Evolutionary conservation across 2,329 filamentous ascomycete species (phyloP).

Genomic region (Paraphaeosphaeria sporulosa): DNA sequence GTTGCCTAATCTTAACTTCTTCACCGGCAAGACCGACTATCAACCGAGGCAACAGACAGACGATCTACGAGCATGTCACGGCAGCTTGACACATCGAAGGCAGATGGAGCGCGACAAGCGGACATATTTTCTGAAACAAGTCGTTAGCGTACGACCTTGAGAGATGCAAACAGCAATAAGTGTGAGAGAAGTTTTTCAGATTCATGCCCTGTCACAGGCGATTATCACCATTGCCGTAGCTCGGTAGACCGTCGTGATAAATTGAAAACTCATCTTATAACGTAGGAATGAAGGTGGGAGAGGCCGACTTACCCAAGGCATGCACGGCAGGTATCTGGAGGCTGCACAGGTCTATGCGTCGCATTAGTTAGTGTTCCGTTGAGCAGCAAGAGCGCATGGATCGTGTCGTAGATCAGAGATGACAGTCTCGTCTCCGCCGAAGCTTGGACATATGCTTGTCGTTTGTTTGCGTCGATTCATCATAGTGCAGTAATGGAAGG

Average conservation of each 20-base stretch:
- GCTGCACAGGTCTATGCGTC: constrained; percentile 18
- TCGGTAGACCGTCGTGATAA: constrained; percentile 90
- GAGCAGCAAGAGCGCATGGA: constrained; percentile 25
- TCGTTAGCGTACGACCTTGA: not conserved
- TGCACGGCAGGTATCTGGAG: not conserved
- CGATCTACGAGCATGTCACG: not conserved
- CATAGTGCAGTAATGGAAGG: constrained; percentile 56
- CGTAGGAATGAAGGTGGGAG: constrained; percentile 6
- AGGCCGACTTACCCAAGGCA: constrained; percentile 21
- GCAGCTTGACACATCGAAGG: not conserved
- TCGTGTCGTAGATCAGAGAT: constrained; percentile 38
- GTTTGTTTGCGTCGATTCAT: constrained; percentile 79
- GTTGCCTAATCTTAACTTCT: constrained; percentile 6
- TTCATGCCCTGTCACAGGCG: constrained; percentile 75
- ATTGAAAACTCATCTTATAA: constrained; percentile 52
- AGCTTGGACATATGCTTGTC: constrained; percentile 99
- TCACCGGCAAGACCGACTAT: not conserved
- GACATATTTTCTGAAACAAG: not conserved
- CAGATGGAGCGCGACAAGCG: not conserved
- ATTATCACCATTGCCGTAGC: constrained; percentile 79
- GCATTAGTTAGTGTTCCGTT: constrained; percentile 33
- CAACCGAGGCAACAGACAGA: not conserved
- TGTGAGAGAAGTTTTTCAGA: constrained; percentile 35
- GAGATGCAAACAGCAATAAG: constrained; percentile 1
- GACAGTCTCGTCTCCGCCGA: constrained; percentile 58